Percentiles rank a stretch among this genome's conserved stretches.
Conservation (phyloP, 163 green algal species). For the Prototheca cutis region DNA sequence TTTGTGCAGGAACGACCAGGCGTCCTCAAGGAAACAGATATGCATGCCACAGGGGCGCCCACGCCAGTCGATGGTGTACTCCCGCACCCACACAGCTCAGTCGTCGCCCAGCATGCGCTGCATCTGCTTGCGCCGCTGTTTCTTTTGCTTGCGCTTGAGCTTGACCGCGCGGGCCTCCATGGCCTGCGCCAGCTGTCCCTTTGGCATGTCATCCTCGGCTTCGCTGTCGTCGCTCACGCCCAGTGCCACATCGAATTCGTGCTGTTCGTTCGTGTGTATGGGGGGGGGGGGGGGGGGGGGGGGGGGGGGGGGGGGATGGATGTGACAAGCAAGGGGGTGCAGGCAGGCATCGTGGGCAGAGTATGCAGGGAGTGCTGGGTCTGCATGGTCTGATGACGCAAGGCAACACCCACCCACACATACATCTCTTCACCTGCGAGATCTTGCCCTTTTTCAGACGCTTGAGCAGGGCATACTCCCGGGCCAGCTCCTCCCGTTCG, state of each 20-base stretch:
- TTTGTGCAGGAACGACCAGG: background rate
- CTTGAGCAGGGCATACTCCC: constrained; percentile 74
- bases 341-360: too few relatives aligned
- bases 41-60: background rate
- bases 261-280: constrained; percentile 1
- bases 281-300: too few relatives aligned
- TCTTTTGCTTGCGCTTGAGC: constrained; percentile 1
- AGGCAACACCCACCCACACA: background rate
- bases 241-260: background rate
- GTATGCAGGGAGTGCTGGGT: too few relatives aligned
- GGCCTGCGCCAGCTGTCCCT: background rate
- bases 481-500: constrained; percentile 61
- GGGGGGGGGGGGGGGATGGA: too few relatives aligned
- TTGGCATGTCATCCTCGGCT: background rate
- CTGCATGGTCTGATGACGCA: too few relatives aligned
- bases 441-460: constrained; percentile 77
- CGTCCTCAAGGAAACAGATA: background rate
- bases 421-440: constrained; percentile 23
- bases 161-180: background rate
- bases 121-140: background rate
- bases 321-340: too few relatives aligned
- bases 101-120: background rate
- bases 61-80: too few relatives aligned
- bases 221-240: background rate
- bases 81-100: too few relatives aligned